Conservation (phyloP, 768 basidiomycete species). For the Boletus vinaceobasis region DNA sequence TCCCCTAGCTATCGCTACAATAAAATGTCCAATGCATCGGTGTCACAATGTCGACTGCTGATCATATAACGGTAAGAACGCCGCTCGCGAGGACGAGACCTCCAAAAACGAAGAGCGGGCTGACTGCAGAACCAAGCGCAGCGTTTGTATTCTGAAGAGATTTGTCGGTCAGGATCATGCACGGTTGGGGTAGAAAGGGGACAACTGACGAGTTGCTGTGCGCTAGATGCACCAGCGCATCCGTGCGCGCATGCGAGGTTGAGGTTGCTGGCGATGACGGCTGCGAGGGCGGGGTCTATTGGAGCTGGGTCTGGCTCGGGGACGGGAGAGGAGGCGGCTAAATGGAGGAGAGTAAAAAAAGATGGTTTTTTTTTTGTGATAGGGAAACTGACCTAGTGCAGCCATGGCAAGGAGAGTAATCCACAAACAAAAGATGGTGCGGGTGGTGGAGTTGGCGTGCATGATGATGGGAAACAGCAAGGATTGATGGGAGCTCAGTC, state of each 20-base stretch:
- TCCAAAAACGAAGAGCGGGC: conserved; percentile 20
- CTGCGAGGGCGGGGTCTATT: conserved; percentile 19
- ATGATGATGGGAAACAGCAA: conserved; percentile 1
- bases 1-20: conserved; percentile 15
- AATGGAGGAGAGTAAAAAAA: not conserved
- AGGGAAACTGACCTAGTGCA: conserved; percentile 15
- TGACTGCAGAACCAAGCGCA: conserved; percentile 18
- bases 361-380: no score
- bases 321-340: conserved; percentile 24
- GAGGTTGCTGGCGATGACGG: conserved; percentile 21
- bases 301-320: conserved; percentile 23
- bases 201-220: conserved; percentile 20
- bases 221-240: conserved; percentile 17
- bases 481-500: conserved; percentile 8
- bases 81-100: conserved; percentile 20
- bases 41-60: not conserved
- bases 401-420: conserved; percentile 19
- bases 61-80: conserved; percentile 19
- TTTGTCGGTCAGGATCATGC: not conserved
- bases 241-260: conserved; percentile 24
- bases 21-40: conserved; percentile 10
- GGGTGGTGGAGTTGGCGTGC: conserved; percentile 11
- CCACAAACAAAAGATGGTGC: conserved; percentile 18
- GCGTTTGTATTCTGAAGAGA: conserved; percentile 16
- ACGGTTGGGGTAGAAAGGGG: not conserved